These are phyloP conservation scores for Metschnikowia picachoensis DNA, from an alignment of 805 yeast genomes.

Conservation along the genomic window DNA sequence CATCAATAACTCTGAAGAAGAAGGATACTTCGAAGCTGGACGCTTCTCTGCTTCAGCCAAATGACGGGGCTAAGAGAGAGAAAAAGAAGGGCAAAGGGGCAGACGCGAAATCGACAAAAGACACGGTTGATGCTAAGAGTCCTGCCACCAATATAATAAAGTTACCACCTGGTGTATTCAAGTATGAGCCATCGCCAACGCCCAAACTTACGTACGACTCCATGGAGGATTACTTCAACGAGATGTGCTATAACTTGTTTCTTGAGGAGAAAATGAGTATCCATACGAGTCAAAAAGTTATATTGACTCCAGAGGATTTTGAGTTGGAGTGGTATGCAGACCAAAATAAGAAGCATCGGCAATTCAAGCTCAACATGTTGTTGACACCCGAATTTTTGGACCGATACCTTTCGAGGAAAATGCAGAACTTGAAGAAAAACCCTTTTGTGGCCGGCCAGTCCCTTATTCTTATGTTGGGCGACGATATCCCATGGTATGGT, in stretches of 20 bases:
- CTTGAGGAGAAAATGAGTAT: constrained; percentile 51
- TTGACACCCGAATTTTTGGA: constrained; percentile 47
- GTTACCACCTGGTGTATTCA: constrained; percentile 27
- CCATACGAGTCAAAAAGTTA: constrained; percentile 37
- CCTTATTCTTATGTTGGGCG: constrained; percentile 49
- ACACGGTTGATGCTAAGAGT: no score
- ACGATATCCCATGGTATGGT: constrained; percentile 57
- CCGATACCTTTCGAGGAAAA: constrained; percentile 45
- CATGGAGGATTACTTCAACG: constrained; percentile 50
- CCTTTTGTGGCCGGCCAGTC: constrained; percentile 62
- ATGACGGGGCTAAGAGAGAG: no score
- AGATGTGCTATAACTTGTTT: constrained; percentile 58
- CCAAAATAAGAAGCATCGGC: constrained; percentile 38
- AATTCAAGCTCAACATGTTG: constrained; percentile 41
- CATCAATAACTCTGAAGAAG: no score
- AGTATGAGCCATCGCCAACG: constrained; percentile 30
- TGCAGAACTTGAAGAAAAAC: constrained; percentile 49
- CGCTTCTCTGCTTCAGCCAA: no score
- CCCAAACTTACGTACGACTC: constrained; percentile 48
- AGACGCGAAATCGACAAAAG: no score
- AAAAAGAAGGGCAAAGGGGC: no score
- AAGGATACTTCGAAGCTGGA: no score
- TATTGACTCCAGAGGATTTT: constrained; percentile 38
- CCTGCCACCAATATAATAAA: not conserved
- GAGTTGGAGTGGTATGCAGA: constrained; percentile 49